A percentile compares a stretch with the other conserved stretches of the same genome.
Conservation (phyloP, 73 alveolate genomes). For the Vitrella brassicaformis region DNA sequence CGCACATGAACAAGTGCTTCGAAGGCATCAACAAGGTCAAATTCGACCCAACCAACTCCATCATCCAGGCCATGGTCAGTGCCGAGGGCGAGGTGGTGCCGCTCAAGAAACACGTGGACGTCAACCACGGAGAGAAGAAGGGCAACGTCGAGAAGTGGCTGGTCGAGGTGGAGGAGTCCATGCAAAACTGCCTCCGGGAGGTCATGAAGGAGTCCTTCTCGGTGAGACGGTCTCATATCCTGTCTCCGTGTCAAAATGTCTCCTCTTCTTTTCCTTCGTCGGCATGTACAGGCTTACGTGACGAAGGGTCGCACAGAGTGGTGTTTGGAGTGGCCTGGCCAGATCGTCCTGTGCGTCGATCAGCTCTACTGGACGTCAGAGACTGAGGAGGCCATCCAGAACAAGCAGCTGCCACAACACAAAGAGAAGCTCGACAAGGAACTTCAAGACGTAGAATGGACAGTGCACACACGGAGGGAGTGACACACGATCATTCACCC, state of each 20-base stretch:
- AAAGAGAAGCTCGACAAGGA: no score
- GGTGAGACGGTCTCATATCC: no score
- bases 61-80: slow-evolving; percentile 69
- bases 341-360: slow-evolving; percentile 65
- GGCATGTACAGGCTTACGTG: slow-evolving; percentile 59
- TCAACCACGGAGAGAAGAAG: slow-evolving; percentile 55
- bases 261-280: no score
- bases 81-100: slow-evolving; percentile 77
- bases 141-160: slow-evolving; percentile 93
- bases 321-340: slow-evolving; percentile 90
- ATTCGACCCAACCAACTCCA: slow-evolving; percentile 58
- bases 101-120: slow-evolving; percentile 62
- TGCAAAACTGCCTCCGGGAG: slow-evolving; percentile 71
- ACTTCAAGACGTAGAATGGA: not conserved
- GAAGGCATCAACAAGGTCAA: slow-evolving; percentile 87
- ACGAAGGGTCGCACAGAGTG: slow-evolving; percentile 65
- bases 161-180: slow-evolving; percentile 68
- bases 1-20: slow-evolving; percentile 81
- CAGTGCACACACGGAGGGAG: not conserved
- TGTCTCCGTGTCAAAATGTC: no score
- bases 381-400: slow-evolving; percentile 17
- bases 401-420: no score
- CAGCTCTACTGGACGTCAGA: slow-evolving; percentile 18
- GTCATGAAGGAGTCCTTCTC: slow-evolving; percentile 46
- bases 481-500: not conserved